Evolutionary conservation across 1,139 yeast species (phyloP).

Genomic region (Debaryomycetaceae sp.): DNA sequence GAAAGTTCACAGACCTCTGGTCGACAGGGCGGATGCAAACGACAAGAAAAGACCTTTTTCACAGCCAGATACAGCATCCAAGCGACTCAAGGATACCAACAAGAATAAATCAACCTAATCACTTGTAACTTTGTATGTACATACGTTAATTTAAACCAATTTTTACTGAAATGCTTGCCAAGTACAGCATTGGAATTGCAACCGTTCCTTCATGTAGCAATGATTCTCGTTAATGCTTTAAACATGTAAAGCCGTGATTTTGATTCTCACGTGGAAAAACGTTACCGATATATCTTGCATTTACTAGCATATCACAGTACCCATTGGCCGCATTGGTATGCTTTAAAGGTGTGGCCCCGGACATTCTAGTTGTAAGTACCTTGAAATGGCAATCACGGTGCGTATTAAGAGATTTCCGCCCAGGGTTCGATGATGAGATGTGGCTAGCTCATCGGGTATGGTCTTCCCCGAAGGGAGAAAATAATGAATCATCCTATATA

Average conservation of each 20-base stretch:
- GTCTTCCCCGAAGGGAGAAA: too few relatives aligned
- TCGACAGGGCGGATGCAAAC: conserved; percentile 10
- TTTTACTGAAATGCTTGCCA: too few relatives aligned
- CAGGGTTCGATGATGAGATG: too few relatives aligned
- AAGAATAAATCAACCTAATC: too few relatives aligned
- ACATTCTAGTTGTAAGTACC: too few relatives aligned
- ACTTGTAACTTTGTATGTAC: too few relatives aligned
- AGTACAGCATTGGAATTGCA: background rate
- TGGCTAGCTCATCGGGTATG: too few relatives aligned
- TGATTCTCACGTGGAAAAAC: background rate
- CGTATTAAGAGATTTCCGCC: too few relatives aligned
- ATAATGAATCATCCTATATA: too few relatives aligned
- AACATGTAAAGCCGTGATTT: background rate
- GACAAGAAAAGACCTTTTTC: conserved; percentile 11
- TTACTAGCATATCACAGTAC: background rate
- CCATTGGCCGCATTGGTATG: background rate
- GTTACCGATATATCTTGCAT: conserved; percentile 1
- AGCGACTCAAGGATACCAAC: background rate
- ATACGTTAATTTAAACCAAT: too few relatives aligned
- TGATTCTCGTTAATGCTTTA: background rate
- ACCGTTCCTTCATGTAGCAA: background rate
- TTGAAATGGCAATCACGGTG: too few relatives aligned
- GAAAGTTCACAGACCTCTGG: conserved; percentile 29
- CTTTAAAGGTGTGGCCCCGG: too few relatives aligned
- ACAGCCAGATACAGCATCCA: conserved; percentile 6